Evolutionary conservation across 768 basidiomycete species (phyloP).

Genomic region (Calvatia gigantea): DNA sequence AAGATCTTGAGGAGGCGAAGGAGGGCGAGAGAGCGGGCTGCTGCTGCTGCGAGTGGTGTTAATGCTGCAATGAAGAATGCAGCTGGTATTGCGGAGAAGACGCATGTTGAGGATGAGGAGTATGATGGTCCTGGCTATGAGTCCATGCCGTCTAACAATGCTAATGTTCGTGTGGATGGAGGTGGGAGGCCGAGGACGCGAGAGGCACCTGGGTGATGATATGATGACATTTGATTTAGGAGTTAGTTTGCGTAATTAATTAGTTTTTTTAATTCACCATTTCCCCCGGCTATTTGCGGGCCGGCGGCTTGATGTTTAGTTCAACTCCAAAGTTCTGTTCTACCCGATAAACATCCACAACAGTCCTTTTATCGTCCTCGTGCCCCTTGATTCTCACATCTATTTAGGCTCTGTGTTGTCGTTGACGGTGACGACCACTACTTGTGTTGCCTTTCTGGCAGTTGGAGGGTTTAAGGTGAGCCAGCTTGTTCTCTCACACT

Average conservation of each 20-base stretch:
- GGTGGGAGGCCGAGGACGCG: constrained; percentile 17
- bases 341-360: background rate
- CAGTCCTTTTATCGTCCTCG: background rate
- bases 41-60: constrained; percentile 37
- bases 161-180: constrained; percentile 19
- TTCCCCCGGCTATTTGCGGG: constrained; percentile 1
- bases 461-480: background rate
- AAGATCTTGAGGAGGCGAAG: constrained; percentile 70
- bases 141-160: constrained; percentile 20
- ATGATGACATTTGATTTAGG: constrained; percentile 12
- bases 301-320: background rate
- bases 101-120: constrained; percentile 19
- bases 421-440: background rate
- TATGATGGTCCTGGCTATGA: constrained; percentile 23
- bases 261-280: constrained; percentile 4
- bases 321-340: constrained; percentile 1
- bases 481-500: background rate
- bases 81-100: constrained; percentile 16
- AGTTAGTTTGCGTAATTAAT: constrained; percentile 2
- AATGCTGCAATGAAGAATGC: constrained; percentile 19
- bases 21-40: constrained; percentile 70
- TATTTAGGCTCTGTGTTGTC: background rate
- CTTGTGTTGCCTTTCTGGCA: too few species aligned
- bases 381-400: background rate
- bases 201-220: constrained; percentile 6